phyloP scores from a whole-genome alignment of 2,329 filamentous ascomycete species.

The Mycosphaerella sp. region DNA sequence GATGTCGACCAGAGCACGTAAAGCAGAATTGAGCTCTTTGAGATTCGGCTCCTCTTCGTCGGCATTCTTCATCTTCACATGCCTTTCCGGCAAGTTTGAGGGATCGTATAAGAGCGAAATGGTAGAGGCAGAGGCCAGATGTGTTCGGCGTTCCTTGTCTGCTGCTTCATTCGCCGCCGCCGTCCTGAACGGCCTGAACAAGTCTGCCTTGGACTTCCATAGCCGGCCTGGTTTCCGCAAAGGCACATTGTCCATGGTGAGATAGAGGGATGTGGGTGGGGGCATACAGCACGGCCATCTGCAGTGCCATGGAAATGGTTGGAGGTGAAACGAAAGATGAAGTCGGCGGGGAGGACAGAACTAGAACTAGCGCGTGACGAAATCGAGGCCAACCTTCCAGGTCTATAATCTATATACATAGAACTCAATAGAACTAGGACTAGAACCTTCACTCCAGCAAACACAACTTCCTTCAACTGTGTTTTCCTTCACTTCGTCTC shows the following conservation, averaged over 20 bases:
- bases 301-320: background rate
- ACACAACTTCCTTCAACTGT: no score
- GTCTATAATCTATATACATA: no score
- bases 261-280: background rate
- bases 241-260: constrained; percentile 29
- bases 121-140: background rate
- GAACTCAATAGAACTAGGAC: no score
- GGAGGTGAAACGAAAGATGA: no score
- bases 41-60: constrained; percentile 52
- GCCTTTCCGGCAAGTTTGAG: constrained; percentile 9
- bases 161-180: constrained; percentile 20
- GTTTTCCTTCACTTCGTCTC: no score
- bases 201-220: constrained; percentile 33
- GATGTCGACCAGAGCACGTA: constrained; percentile 62
- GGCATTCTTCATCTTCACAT: background rate
- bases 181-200: constrained; percentile 31
- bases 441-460: no score
- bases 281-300: background rate
- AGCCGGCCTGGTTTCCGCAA: constrained; percentile 25
- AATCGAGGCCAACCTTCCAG: no score
- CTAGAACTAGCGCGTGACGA: no score
- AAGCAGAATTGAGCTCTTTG: constrained; percentile 61
- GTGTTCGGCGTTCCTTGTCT: constrained; percentile 16
- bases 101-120: constrained; percentile 28
- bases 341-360: no score